Evolutionary conservation across 768 basidiomycete species (phyloP), one percentile per base, ranked within the genome.

Genomic region (Psilocybe azurescens): DNA sequence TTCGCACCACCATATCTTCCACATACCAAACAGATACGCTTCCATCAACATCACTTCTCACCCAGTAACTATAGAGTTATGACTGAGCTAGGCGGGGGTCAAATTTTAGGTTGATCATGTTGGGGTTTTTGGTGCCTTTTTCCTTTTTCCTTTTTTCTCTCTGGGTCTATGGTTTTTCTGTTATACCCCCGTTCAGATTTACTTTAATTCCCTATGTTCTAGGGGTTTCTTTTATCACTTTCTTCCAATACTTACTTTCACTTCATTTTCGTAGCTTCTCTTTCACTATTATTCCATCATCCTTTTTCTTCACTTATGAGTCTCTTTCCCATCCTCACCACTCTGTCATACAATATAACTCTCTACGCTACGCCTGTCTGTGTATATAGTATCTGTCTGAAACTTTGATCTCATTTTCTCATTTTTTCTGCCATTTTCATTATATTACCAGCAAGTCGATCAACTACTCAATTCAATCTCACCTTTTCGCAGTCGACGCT

Each of bases 201-300:
- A 48, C 10, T 56, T 49, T 29, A 18, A 46, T 38, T 49, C 48
- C 47, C 30, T 47, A 18, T 3, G 4, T 38, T 41, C 11, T 11
- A 18, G 53, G 36, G 39, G 24, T 54, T 30, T 54, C 20, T 18
- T 53, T 38, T 58, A 24, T 24, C 24, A 24, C 24, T 24, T 24
- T 24, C 24, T 24, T 24, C 24, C 24, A 24, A 24, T 24, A 24
- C 24, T 24, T 24, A 39, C 46, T 51, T 39, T 24, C 41, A 39
- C 38, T 36, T 47, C 44, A 33, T 20, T 24, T 46, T 36, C 14
- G 41, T 13, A 5, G 14, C 41, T 44, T 44, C 41, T 44, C 29
- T 48, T 56, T 50, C 54, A 30, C 5, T 6, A n/a, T 53, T 41
- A 32, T 28, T 52, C 51, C 32, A 41, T 53, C 54, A 36, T 55